phyloP scores from a whole-genome alignment of 108 stramenopile genomes.

The Pseudonitzschia delicatissima region DNA sequence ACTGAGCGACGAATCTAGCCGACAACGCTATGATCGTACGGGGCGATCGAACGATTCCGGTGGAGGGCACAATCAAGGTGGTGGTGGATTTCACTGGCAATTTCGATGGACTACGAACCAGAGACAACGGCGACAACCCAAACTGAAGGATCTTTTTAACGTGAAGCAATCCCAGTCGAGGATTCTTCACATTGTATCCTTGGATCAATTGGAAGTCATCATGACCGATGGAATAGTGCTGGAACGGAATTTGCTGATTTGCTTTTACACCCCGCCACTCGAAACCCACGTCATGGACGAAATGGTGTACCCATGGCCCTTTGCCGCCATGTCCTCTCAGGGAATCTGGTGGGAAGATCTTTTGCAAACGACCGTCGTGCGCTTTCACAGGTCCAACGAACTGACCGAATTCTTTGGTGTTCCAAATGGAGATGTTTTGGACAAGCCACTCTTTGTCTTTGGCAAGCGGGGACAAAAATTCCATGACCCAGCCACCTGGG shows the following conservation, averaged over 20 bases:
- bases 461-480: slow-evolving; percentile 45
- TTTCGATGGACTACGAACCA: slow-evolving; percentile 19
- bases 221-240: slow-evolving; percentile 19
- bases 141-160: slow-evolving; percentile 51
- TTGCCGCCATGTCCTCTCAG: slow-evolving; percentile 56
- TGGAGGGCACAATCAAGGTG: not conserved
- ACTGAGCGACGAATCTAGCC: slow-evolving; percentile 38
- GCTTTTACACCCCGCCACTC: slow-evolving; percentile 42
- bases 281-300: slow-evolving; percentile 52
- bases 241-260: slow-evolving; percentile 57
- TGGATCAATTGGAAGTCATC: slow-evolving; percentile 63
- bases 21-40: slow-evolving; percentile 51
- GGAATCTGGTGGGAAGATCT: slow-evolving; percentile 74
- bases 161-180: slow-evolving; percentile 57
- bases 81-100: slow-evolving; percentile 13
- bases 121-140: slow-evolving; percentile 10
- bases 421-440: slow-evolving; percentile 34
- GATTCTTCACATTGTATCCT: slow-evolving; percentile 54
- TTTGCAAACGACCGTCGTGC: slow-evolving; percentile 55
- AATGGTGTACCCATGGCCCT: slow-evolving; percentile 71
- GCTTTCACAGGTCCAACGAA: slow-evolving; percentile 49
- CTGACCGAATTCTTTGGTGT: slow-evolving; percentile 47
- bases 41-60: slow-evolving; percentile 20
- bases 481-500: slow-evolving; percentile 12
- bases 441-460: slow-evolving; percentile 47